These are phyloP conservation scores for Boletus vermiculosoides DNA, from an alignment of 768 basidiomycete species.

Conservation along the genomic window DNA sequence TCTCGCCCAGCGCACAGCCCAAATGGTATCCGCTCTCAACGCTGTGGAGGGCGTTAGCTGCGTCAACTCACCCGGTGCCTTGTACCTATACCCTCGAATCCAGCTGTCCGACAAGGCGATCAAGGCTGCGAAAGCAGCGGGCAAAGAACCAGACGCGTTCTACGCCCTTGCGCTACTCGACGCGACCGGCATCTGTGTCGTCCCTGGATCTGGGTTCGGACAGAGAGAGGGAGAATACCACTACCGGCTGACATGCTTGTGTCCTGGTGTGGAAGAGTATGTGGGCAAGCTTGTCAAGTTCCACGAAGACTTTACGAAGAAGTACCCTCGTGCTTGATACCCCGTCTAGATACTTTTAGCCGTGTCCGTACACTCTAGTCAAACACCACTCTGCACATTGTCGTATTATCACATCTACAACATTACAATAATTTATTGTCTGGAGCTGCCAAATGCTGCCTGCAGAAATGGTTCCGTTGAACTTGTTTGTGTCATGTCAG, in stretches of 20 bases:
- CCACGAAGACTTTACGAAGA: conserved; percentile 58
- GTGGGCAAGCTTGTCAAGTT: conserved; percentile 79
- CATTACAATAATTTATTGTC: not conserved
- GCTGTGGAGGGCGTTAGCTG: conserved; percentile 85
- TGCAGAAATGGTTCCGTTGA: not conserved
- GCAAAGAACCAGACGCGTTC: conserved; percentile 84
- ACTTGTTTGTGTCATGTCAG: conserved; percentile 8
- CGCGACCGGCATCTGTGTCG: conserved; percentile 88
- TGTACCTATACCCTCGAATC: conserved; percentile 91
- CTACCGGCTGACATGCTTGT: conserved; percentile 90
- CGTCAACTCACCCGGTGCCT: conserved; percentile 84
- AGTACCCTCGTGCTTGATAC: conserved; percentile 37
- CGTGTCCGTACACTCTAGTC: not conserved
- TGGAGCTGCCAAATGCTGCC: not conserved
- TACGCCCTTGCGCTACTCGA: conserved; percentile 86
- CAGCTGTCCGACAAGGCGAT: conserved; percentile 69
- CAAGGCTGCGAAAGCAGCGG: conserved; percentile 64
- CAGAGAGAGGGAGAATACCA: conserved; percentile 90
- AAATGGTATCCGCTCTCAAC: conserved; percentile 81
- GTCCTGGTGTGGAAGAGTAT: conserved; percentile 93
- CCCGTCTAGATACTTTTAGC: not conserved
- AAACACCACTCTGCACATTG: not conserved
- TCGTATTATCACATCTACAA: conserved; percentile 4
- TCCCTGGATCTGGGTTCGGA: conserved; percentile 93
- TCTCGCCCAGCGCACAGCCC: conserved; percentile 63